Evolutionary conservation across 495 filamentous ascomycete species (phyloP).

Genomic region (Xylaria venustula): DNA sequence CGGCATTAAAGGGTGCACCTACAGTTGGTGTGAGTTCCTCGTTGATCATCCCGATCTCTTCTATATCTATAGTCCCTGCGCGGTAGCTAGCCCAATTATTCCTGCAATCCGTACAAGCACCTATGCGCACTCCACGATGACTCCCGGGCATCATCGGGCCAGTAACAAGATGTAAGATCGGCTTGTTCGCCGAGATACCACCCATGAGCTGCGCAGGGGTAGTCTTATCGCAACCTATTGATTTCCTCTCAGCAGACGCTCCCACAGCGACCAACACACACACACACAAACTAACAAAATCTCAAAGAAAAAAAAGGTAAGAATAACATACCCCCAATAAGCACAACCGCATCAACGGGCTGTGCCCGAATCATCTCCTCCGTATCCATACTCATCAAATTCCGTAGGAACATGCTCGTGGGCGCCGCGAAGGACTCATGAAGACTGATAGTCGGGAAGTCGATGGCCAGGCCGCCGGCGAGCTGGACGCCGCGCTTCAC

Average conservation of each 20-base stretch:
- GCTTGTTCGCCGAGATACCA: conserved; percentile 67
- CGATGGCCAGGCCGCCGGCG: conserved; percentile 58
- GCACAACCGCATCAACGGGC: conserved; percentile 61
- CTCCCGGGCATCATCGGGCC: conserved; percentile 69
- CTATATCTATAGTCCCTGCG: conserved; percentile 60
- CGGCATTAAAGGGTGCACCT: too few relatives aligned
- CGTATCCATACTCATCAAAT: conserved; percentile 71
- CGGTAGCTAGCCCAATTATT: conserved; percentile 67
- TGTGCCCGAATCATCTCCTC: conserved; percentile 70
- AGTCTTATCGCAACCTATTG: conserved; percentile 68
- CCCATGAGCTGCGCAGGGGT: conserved; percentile 69
- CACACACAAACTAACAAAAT: not conserved
- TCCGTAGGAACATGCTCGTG: conserved; percentile 68
- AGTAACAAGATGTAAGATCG: conserved; percentile 60
- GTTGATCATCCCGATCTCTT: conserved; percentile 65
- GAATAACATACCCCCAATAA: conserved; percentile 58
- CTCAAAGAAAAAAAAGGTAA: too few relatives aligned
- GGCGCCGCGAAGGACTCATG: conserved; percentile 62
- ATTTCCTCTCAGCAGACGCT: not conserved
- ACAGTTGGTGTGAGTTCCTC: conserved; percentile 67
- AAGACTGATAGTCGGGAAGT: conserved; percentile 66
- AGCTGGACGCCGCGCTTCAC: conserved; percentile 62
- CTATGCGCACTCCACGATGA: conserved; percentile 55
- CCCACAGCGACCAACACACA: not conserved
- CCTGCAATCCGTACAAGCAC: conserved; percentile 66